Conservation (phyloP, 257 asterid genomes). For the Solanum habrochaites region DNA sequence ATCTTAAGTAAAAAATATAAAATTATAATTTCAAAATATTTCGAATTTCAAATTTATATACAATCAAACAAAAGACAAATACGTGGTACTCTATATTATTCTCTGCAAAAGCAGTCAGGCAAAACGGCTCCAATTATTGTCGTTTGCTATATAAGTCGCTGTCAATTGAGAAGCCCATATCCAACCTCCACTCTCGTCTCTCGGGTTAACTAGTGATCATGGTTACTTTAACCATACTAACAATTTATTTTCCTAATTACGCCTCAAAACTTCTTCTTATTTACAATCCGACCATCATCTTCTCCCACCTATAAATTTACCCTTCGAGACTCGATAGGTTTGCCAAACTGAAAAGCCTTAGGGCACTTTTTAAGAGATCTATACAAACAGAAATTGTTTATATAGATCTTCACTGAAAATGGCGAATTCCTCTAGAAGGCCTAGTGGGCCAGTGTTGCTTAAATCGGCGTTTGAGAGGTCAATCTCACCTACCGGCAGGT, state of each 20-base stretch:
- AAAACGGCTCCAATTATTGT: not conserved
- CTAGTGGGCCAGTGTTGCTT: slow-evolving; percentile 29
- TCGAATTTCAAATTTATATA: not conserved
- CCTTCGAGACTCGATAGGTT: slow-evolving; percentile 52
- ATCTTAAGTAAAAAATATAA: too few species aligned
- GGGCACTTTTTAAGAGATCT: slow-evolving; percentile 26
- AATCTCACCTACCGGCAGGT: slow-evolving; percentile 30
- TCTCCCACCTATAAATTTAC: slow-evolving; percentile 39
- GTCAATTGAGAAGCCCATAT: slow-evolving; percentile 18
- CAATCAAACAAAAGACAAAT: not conserved
- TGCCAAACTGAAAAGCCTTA: slow-evolving; percentile 72
- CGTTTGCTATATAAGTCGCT: not conserved
- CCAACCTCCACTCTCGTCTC: not conserved
- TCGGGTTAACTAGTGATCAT: not conserved
- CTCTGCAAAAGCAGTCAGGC: not conserved
- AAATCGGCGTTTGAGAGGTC: slow-evolving; percentile 34
- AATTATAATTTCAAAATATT: too few species aligned
- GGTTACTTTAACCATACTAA: not conserved
- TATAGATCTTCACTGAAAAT: slow-evolving; percentile 1
- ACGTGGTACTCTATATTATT: not conserved
- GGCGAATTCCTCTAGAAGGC: slow-evolving; percentile 53
- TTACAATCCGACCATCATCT: slow-evolving; percentile 17
- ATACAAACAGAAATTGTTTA: not conserved
- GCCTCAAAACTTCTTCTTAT: not conserved
- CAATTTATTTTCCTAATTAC: not conserved